phyloP scores from a whole-genome alignment of 2,329 filamentous ascomycete genomes.

The Stachybotrys elegans region DNA sequence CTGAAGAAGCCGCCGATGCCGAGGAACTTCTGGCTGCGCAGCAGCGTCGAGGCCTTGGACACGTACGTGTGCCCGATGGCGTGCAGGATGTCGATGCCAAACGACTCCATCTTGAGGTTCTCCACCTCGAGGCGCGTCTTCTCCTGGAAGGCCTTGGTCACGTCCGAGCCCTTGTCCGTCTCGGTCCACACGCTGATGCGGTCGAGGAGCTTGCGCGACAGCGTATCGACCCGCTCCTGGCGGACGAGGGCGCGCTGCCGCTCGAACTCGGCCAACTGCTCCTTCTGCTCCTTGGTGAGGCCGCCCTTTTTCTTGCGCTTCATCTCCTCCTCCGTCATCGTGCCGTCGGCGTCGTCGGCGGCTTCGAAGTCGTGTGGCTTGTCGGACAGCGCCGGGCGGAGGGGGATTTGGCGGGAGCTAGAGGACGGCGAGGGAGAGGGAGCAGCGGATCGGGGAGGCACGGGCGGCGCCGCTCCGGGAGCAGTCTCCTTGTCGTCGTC shows the following conservation, averaged over 20 bases:
- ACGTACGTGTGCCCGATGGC: conserved; percentile 90
- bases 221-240: conserved; percentile 81
- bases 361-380: conserved; percentile 61
- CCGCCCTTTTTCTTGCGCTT: conserved; percentile 66
- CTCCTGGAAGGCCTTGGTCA: conserved; percentile 85
- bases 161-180: conserved; percentile 81
- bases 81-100: conserved; percentile 92
- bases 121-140: conserved; percentile 94
- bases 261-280: conserved; percentile 85
- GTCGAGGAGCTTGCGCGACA: conserved; percentile 81
- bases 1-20: conserved; percentile 94
- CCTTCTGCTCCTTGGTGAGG: conserved; percentile 85
- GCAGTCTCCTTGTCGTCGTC: conserved; percentile 29
- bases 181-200: conserved; percentile 94
- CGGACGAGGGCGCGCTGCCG: conserved; percentile 77
- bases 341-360: conserved; percentile 62
- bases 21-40: conserved; percentile 95
- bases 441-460: conserved; percentile 26
- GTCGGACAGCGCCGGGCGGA: conserved; percentile 84
- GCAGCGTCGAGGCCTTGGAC: conserved; percentile 77
- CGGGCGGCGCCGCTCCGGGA: conserved; percentile 14
- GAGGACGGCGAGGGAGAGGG: conserved; percentile 37
- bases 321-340: conserved; percentile 56
- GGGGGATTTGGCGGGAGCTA: conserved; percentile 55
- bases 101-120: conserved; percentile 98